These are phyloP conservation scores for Aspergillus sp. DNA, from an alignment of 2,329 filamentous ascomycete genomes.

Conservation along the genomic window DNA sequence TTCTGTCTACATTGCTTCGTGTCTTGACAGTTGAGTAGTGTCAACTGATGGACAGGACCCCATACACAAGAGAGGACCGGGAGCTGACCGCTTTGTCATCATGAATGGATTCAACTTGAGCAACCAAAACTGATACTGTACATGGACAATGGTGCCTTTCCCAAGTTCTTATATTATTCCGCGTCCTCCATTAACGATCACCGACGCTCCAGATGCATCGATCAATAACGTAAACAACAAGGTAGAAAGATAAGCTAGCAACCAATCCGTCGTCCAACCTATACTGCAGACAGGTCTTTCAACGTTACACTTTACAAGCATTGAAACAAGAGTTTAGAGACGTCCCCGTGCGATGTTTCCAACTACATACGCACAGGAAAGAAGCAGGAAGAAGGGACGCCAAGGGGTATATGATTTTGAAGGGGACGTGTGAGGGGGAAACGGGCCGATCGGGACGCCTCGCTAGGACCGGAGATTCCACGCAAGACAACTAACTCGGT, in stretches of 20 bases:
- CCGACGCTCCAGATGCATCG: not conserved
- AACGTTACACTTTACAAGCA: constrained; percentile 20
- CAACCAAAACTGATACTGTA: not conserved
- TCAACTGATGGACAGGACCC: no score
- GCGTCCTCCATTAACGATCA: constrained; percentile 1
- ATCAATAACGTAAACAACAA: constrained; percentile 4
- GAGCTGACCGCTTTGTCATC: not conserved
- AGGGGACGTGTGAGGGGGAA: constrained; percentile 14
- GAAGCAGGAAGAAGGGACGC: constrained; percentile 12
- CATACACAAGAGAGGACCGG: not conserved
- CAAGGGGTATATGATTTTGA: constrained; percentile 25
- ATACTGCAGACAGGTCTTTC: constrained; percentile 35
- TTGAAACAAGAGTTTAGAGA: constrained; percentile 14
- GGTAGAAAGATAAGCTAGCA: constrained; percentile 1
- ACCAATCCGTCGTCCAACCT: constrained; percentile 18
- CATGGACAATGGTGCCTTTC: not conserved
- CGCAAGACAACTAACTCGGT: not conserved
- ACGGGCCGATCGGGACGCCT: not conserved
- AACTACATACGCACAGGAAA: constrained; percentile 15
- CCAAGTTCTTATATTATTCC: constrained; percentile 1
- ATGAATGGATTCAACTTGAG: not conserved
- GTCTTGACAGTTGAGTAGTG: no score
- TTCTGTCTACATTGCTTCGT: no score
- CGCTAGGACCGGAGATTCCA: not conserved
- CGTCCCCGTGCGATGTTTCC: constrained; percentile 1